Evolutionary conservation across 495 filamentous ascomycete species (phyloP).

Genomic region (Diplogelasinospora grovesii): DNA sequence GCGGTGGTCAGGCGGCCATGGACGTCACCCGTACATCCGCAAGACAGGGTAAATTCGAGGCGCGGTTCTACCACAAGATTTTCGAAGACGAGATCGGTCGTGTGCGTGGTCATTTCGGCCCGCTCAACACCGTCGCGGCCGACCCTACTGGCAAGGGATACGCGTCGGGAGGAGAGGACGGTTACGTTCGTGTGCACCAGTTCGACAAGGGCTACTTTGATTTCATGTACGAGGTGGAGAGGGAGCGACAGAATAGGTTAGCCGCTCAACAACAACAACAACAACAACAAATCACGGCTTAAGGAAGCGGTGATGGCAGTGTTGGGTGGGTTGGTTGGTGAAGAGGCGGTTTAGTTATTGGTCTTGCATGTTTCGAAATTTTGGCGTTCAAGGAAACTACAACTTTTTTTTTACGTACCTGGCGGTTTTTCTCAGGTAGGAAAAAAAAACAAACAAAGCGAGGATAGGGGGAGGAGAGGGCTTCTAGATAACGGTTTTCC

Average conservation of each 20-base stretch:
- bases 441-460: neutral
- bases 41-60: constrained; percentile 97
- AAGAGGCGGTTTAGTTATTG: too few species aligned
- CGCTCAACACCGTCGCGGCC: constrained; percentile 72
- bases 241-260: constrained; percentile 40
- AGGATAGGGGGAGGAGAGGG: too few species aligned
- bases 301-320: too few species aligned
- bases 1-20: constrained; percentile 97
- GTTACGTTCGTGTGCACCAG: constrained; percentile 96
- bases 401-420: neutral
- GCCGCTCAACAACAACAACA: constrained; percentile 4
- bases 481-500: too few species aligned
- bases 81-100: constrained; percentile 98
- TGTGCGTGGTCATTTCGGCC: constrained; percentile 94
- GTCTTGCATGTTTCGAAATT: too few species aligned
- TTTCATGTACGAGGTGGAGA: constrained; percentile 97
- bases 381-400: neutral
- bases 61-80: constrained; percentile 97
- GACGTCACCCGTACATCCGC: constrained; percentile 95
- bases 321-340: too few species aligned
- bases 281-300: neutral
- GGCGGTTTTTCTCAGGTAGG: neutral
- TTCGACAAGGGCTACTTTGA: constrained; percentile 99
- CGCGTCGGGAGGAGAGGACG: constrained; percentile 91
- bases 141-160: constrained; percentile 88